Evolutionary conservation across 2,329 filamentous ascomycete genomes (phyloP).

Genomic region (Davidsoniella neocaledoniae): DNA sequence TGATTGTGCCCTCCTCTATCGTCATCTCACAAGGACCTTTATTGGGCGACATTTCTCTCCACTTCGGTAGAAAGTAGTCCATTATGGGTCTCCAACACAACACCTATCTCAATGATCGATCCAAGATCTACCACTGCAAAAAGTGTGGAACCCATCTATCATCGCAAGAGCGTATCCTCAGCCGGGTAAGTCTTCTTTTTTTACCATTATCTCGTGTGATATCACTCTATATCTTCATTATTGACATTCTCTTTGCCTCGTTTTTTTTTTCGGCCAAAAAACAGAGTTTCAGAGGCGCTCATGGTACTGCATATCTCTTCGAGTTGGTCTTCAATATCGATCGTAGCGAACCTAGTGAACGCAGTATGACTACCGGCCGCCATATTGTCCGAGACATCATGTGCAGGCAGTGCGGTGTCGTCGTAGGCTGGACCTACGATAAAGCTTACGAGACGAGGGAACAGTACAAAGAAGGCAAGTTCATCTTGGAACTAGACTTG

Average conservation of each 20-base stretch:
- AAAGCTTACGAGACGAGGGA: conserved; percentile 83
- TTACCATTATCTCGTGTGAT: background rate
- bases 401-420: conserved; percentile 80
- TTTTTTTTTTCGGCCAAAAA: background rate
- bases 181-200: conserved; percentile 44
- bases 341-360: conserved; percentile 69
- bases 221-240: background rate
- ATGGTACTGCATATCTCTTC: conserved; percentile 96
- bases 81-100: conserved; percentile 83
- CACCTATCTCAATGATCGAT: conserved; percentile 64
- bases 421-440: conserved; percentile 97
- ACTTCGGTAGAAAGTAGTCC: background rate
- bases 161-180: conserved; percentile 92
- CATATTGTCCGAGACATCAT: conserved; percentile 88
- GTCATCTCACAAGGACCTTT: background rate
- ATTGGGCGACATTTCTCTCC: background rate
- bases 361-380: conserved; percentile 93
- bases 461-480: conserved; percentile 99
- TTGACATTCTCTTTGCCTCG: background rate
- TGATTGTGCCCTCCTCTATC: too few species aligned
- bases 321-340: conserved; percentile 84
- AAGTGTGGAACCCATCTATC: conserved; percentile 89
- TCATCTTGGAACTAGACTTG: conserved; percentile 83
- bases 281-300: conserved; percentile 94
- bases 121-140: conserved; percentile 81